Evolutionary conservation across 352 stramenopile species (phyloP).

Genomic region (Globisporangium okanoganense): DNA sequence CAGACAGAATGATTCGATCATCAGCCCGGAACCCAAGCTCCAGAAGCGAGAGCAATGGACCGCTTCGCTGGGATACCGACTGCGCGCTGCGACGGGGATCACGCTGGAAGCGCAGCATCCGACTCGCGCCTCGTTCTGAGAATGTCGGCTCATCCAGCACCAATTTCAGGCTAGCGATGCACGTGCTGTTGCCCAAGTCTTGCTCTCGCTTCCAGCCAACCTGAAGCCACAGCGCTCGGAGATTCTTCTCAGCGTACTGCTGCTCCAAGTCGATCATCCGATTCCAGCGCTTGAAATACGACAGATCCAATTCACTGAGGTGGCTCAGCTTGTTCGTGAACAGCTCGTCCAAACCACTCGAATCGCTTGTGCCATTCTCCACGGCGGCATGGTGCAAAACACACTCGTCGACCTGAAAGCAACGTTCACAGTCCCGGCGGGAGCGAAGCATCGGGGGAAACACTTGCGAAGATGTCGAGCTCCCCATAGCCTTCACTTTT

Average conservation of each 20-base stretch:
- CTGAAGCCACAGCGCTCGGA: slow-evolving; percentile 67
- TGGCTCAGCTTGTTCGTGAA: slow-evolving; percentile 60
- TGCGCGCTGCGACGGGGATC: slow-evolving; percentile 27
- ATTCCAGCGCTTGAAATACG: slow-evolving; percentile 77
- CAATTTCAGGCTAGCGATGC: slow-evolving; percentile 49
- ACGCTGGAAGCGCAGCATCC: slow-evolving; percentile 47
- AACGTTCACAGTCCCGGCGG: slow-evolving; percentile 63
- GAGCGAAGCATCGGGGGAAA: slow-evolving; percentile 74
- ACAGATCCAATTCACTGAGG: slow-evolving; percentile 41
- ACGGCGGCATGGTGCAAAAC: slow-evolving; percentile 79
- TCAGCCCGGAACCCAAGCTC: slow-evolving; percentile 60
- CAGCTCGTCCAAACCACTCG: slow-evolving; percentile 63
- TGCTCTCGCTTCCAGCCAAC: slow-evolving; percentile 53
- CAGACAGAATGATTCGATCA: slow-evolving; percentile 71
- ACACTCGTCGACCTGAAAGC: slow-evolving; percentile 84
- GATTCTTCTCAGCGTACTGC: slow-evolving; percentile 63
- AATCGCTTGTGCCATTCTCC: slow-evolving; percentile 64
- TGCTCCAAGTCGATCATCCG: slow-evolving; percentile 70
- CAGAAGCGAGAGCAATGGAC: slow-evolving; percentile 30
- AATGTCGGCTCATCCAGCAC: slow-evolving; percentile 35
- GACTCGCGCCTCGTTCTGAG: slow-evolving; percentile 29
- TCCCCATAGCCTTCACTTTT: slow-evolving; percentile 50
- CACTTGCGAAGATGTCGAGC: slow-evolving; percentile 37
- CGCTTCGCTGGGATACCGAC: neutral
- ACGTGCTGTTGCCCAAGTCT: slow-evolving; percentile 43